These are phyloP conservation scores for Deakozyma indianensis DNA, from an alignment of 805 yeast species.

Conservation along the genomic window DNA sequence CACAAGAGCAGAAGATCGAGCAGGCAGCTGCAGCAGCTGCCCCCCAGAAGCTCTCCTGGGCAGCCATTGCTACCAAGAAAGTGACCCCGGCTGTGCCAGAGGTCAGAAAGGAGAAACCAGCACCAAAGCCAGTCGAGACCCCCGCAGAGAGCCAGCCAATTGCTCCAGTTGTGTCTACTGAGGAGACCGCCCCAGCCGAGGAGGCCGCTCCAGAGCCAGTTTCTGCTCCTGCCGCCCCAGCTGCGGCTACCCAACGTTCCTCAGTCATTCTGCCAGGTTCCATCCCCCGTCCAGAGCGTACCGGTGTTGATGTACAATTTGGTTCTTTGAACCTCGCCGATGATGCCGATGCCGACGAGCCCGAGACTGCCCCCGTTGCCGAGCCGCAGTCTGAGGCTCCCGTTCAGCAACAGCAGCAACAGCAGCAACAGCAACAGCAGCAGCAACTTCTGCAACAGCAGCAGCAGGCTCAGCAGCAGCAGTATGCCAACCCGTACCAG, in stretches of 20 bases:
- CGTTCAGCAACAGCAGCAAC: constrained; percentile 7
- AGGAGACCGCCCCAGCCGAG: constrained; percentile 4
- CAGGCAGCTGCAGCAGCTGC: constrained; percentile 5
- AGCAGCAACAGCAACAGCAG: constrained; percentile 4
- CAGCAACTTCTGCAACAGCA: constrained; percentile 7
- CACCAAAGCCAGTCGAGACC: constrained; percentile 10
- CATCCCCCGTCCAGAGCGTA: constrained; percentile 27
- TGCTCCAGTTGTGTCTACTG: constrained; percentile 7
- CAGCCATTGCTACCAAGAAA: constrained; percentile 18
- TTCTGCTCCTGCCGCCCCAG: constrained; percentile 7
- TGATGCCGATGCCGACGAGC: constrained; percentile 22
- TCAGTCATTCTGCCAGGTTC: constrained; percentile 41
- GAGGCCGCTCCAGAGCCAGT: constrained; percentile 7
- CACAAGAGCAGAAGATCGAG: constrained; percentile 2
- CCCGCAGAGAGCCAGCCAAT: constrained; percentile 2
- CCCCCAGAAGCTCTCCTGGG: constrained; percentile 13
- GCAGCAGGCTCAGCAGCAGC: not conserved
- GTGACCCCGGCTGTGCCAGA: constrained; percentile 12
- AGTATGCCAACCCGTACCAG: constrained; percentile 7
- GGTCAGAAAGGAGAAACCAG: constrained; percentile 16
- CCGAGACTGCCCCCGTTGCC: constrained; percentile 4
- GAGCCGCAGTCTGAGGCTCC: constrained; percentile 1
- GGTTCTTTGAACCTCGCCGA: constrained; percentile 41
- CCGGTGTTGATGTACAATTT: constrained; percentile 44
- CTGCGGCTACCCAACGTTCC: constrained; percentile 13